Conservation (phyloP, 202 grass and related monocot genomes). For the Schoenoplectus tabernaemontani region DNA sequence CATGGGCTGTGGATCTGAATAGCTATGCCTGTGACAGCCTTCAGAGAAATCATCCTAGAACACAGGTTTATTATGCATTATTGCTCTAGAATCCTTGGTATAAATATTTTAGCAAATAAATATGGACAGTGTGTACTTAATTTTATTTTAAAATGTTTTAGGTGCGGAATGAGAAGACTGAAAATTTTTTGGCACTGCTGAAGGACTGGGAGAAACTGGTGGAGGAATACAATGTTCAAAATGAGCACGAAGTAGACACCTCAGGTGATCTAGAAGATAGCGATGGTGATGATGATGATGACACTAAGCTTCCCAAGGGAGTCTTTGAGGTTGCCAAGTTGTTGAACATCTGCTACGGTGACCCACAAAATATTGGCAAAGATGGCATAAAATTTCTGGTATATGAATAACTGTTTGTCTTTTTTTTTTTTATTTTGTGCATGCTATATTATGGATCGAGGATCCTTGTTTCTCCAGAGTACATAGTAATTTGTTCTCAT, state of each 20-base stretch:
- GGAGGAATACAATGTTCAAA: slow-evolving; percentile 25
- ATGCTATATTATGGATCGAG: not conserved
- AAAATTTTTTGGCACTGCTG: slow-evolving; percentile 58
- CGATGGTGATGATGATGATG: slow-evolving; percentile 13
- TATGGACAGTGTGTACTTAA: slow-evolving; percentile 20
- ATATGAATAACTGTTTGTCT: not conserved
- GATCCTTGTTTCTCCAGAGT: not conserved
- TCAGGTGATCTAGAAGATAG: not conserved
- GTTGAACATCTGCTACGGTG: slow-evolving; percentile 58
- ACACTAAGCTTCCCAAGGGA: slow-evolving; percentile 16
- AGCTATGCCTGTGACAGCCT: slow-evolving; percentile 52
- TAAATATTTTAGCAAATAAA: too few relatives aligned
- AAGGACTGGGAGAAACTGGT: slow-evolving; percentile 48
- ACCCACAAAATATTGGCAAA: slow-evolving; percentile 26
- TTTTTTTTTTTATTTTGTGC: not conserved
- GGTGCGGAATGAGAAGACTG: slow-evolving; percentile 82
- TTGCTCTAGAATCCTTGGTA: not conserved
- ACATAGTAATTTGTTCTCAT: not conserved
- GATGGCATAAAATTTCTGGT: slow-evolving; percentile 60
- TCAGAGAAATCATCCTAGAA: slow-evolving; percentile 59
- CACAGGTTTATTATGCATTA: slow-evolving; percentile 32
- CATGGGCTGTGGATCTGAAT: slow-evolving; percentile 57
- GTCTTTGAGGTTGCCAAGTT: slow-evolving; percentile 57
- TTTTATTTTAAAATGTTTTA: slow-evolving; percentile 16
- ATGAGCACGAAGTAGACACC: not conserved